Conservation (phyloP, 1,284 basidiomycete species). For the Apiotrichum gracile region DNA sequence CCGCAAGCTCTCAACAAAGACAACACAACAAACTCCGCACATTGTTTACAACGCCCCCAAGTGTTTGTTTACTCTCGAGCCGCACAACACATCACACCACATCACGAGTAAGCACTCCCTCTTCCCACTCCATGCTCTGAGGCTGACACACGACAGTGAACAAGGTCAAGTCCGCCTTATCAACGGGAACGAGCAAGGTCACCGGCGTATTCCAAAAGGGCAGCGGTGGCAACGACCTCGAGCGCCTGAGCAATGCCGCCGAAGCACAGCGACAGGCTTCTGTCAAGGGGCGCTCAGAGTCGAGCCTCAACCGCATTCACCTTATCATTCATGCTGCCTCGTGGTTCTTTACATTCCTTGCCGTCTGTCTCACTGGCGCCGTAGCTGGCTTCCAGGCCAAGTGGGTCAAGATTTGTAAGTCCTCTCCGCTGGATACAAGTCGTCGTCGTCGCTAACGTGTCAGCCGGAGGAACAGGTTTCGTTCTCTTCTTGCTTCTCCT, state of each 20-base stretch:
- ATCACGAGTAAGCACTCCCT: neutral
- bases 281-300: neutral
- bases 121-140: neutral
- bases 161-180: constrained; percentile 1
- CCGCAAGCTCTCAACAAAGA: no score
- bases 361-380: constrained; percentile 78
- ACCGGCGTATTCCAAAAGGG: no score
- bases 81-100: no score
- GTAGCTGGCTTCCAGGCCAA: constrained; percentile 79
- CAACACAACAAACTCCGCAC: no score
- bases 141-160: constrained; percentile 3
- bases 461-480: constrained; percentile 78
- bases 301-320: neutral
- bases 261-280: neutral
- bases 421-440: neutral
- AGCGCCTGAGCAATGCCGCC: constrained; percentile 5
- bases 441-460: neutral
- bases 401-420: constrained; percentile 75
- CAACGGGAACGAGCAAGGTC: neutral
- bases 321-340: constrained; percentile 4
- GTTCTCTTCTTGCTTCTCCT: constrained; percentile 73
- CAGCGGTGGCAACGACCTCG: neutral
- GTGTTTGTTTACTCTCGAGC: no score
- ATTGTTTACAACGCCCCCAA: no score
- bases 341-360: constrained; percentile 78